Conservation (phyloP, 2,329 filamentous ascomycete species). For the Colletotrichum sp. region DNA sequence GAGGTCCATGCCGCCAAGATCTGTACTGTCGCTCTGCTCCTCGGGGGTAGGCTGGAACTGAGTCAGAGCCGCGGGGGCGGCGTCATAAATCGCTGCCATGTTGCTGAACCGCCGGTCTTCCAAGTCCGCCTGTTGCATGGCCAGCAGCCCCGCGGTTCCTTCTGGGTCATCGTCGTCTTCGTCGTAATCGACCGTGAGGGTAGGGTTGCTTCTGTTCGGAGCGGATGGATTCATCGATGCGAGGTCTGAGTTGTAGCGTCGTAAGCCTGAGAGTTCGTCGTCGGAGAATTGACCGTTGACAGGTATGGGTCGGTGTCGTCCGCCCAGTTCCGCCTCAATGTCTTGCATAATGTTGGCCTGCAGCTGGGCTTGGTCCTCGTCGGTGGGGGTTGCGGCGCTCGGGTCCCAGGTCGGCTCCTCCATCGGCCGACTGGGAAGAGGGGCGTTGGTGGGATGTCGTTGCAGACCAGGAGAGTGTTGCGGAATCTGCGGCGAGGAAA, state of each 20-base stretch:
- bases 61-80: constrained; percentile 38
- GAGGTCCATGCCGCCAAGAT: constrained; percentile 76
- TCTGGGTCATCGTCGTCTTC: constrained; percentile 87
- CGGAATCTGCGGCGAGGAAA: constrained; percentile 48
- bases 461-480: constrained; percentile 53
- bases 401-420: constrained; percentile 48
- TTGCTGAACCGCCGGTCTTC: constrained; percentile 71
- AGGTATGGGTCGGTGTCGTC: constrained; percentile 44
- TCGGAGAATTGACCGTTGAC: constrained; percentile 51
- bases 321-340: constrained; percentile 59
- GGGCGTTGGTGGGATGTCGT: constrained; percentile 65
- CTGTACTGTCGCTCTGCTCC: constrained; percentile 71
- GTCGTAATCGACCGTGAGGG: constrained; percentile 43
- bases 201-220: constrained; percentile 43
- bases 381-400: constrained; percentile 33
- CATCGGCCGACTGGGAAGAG: constrained; percentile 60
- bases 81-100: constrained; percentile 50
- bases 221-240: constrained; percentile 48
- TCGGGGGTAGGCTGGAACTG: constrained; percentile 53
- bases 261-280: constrained; percentile 51
- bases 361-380: constrained; percentile 29
- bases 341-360: constrained; percentile 64
- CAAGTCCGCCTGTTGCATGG: constrained; percentile 84
- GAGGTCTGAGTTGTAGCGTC: constrained; percentile 52
- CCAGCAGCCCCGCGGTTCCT: constrained; percentile 81